A percentile compares a stretch with the other conserved stretches of the same genome.
phyloP scores from a whole-genome alignment of 306 rosid genomes.

The Erythrophleum fordii region DNA sequence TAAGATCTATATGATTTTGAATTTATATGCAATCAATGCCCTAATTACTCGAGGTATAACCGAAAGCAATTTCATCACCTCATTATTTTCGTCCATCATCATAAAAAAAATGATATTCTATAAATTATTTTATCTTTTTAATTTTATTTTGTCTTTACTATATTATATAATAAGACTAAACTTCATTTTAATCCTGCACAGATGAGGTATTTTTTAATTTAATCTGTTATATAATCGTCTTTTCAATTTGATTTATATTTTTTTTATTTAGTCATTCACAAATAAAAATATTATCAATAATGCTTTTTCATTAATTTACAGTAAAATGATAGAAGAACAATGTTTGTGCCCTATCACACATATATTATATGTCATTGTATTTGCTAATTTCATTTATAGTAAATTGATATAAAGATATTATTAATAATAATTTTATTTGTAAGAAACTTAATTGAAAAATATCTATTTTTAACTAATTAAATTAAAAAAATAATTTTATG shows the following conservation, averaged over 20 bases:
- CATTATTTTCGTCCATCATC: not conserved
- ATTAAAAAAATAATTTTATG: too few relatives aligned
- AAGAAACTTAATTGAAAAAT: not conserved
- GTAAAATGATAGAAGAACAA: not conserved
- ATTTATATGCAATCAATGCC: not conserved
- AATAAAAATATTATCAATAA: too few relatives aligned
- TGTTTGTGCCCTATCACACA: not conserved
- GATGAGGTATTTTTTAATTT: too few relatives aligned
- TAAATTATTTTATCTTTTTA: not conserved
- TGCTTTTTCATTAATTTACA: not conserved
- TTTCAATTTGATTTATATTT: too few relatives aligned
- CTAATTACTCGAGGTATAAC: not conserved
- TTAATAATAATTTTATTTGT: too few relatives aligned
- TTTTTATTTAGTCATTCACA: too few relatives aligned
- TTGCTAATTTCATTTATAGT: not conserved
- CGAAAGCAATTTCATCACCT: not conserved
- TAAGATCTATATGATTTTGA: not conserved
- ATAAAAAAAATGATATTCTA: not conserved
- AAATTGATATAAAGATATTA: too few relatives aligned
- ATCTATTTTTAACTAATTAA: too few relatives aligned
- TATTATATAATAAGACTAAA: too few relatives aligned
- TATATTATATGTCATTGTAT: not conserved
- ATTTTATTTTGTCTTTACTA: too few relatives aligned
- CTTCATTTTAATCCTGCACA: too few relatives aligned
- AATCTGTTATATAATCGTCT: too few relatives aligned